These are phyloP conservation scores for Acacia melanoxylon DNA, from an alignment of 306 rosid species.

Conservation along the genomic window DNA sequence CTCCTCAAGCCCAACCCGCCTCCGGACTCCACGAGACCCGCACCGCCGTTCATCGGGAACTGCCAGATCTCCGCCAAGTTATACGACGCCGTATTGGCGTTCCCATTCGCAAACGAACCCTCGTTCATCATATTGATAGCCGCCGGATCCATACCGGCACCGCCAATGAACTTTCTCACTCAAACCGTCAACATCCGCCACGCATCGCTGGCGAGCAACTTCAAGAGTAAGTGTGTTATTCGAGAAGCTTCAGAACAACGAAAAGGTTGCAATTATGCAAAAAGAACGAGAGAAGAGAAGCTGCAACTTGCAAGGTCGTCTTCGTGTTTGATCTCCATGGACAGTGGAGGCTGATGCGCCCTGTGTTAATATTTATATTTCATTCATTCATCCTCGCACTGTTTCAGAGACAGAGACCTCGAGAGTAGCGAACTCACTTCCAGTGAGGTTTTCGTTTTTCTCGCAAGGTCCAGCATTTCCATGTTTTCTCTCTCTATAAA, in stretches of 20 bases:
- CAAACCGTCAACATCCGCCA: background rate
- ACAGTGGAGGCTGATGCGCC: conserved; percentile 53
- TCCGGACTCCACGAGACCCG: conserved; percentile 30
- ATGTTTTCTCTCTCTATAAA: too few relatives aligned
- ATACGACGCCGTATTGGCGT: conserved; percentile 46
- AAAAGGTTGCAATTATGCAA: background rate
- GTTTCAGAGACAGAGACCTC: conserved; percentile 46
- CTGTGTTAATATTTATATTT: conserved; percentile 29
- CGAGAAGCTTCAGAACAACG: background rate
- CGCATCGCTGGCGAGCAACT: background rate
- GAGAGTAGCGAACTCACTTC: conserved; percentile 53
- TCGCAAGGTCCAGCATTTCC: conserved; percentile 47
- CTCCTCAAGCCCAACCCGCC: conserved; percentile 49
- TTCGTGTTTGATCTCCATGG: conserved; percentile 39
- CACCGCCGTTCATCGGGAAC: conserved; percentile 40
- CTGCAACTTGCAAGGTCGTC: background rate
- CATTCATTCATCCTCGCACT: background rate
- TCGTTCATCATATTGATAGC: conserved; percentile 43
- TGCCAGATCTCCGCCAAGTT: conserved; percentile 83
- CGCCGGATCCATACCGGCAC: conserved; percentile 69
- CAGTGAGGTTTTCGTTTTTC: conserved; percentile 44
- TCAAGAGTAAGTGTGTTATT: background rate
- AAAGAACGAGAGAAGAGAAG: background rate
- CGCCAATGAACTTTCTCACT: background rate
- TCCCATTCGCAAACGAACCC: conserved; percentile 35